Base-by-base conservation (phyloP, 495 filamentous ascomycete species). In the Penicillium chermesinum region DNA sequence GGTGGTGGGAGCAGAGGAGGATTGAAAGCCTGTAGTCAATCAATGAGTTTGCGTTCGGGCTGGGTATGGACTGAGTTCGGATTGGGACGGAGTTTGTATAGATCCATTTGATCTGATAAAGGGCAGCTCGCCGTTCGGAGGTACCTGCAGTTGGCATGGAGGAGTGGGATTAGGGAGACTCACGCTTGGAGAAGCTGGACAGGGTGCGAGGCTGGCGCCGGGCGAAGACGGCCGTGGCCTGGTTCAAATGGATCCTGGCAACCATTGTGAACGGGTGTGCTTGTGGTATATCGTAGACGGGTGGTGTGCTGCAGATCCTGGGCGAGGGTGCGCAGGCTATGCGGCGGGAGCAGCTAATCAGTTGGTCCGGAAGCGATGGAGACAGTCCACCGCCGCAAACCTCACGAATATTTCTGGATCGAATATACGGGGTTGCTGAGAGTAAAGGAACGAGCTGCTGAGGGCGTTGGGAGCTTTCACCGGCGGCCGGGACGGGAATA, bases 401-500 rank as follows among this genome's bases (percentile, higher is more conserved):
- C 40, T 48, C 57, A 47, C 49, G 41, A 41, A 38, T 41, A 60
- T 46, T 16, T 33, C 48, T 38, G 48, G 21, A 33, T 49, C 37
- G 36, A 41, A 44, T 27, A 39, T 16, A 34, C 34, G 36, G 21
- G 35, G 44, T 41, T 55, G 25, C 25, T 46, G 40, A 39, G 44
- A 38, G 38, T 47, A 35, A 49, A 48, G 32, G 48, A 38, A 27
- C n/a, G 40, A 50, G 38, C 49, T 60, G 69, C 70, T 70, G 69
- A 70, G 64, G 65, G 55, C 54, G 67, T 67, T 67, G 66, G 61
- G 65, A 65, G 61, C 61, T 64, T 46, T 70, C 69, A 70, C 70
- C 67, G 70, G 67, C 58, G 53, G 62, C 64, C 67, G 60, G 67
- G 66, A 64, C 64, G 59, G 69, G 67, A 71, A 70, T 57, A 69